A percentile compares a stretch with the other conserved stretches of the same genome.
Conservation (phyloP, 306 rosid species). For the Parietaria judaica region DNA sequence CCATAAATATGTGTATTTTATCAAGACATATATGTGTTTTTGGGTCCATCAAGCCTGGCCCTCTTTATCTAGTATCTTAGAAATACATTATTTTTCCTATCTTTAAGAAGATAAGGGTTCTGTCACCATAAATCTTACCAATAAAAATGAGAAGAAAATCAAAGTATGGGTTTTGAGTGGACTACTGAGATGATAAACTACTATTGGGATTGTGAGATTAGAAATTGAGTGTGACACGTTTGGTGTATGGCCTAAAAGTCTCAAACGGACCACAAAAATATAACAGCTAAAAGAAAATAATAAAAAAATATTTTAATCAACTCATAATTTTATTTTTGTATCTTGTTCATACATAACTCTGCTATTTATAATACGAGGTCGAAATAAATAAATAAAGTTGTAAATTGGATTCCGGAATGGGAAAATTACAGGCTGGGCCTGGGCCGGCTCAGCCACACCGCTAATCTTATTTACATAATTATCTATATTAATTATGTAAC, state of each 20-base stretch:
- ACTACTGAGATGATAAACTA: not conserved
- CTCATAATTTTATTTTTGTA: too few relatives aligned
- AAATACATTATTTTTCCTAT: not conserved
- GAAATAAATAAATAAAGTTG: too few relatives aligned
- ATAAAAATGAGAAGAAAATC: too few relatives aligned
- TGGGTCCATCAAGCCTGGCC: not conserved
- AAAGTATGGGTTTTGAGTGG: not conserved
- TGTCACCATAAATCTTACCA: not conserved
- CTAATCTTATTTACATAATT: too few relatives aligned
- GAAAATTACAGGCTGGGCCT: too few relatives aligned
- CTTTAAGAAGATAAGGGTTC: not conserved
- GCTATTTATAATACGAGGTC: too few relatives aligned
- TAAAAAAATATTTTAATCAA: too few relatives aligned
- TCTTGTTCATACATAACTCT: too few relatives aligned
- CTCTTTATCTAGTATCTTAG: slow-evolving; percentile 6
- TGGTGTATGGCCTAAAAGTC: not conserved
- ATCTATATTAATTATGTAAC: too few relatives aligned
- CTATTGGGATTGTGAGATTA: not conserved
- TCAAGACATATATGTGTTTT: not conserved
- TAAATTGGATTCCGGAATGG: too few relatives aligned
- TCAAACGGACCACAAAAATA: not conserved
- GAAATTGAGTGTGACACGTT: not conserved
- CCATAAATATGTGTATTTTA: not conserved
- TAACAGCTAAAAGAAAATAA: not conserved
- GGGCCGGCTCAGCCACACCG: too few relatives aligned